phyloP scores from a whole-genome alignment of 768 basidiomycete genomes.

The Boletales sp. region DNA sequence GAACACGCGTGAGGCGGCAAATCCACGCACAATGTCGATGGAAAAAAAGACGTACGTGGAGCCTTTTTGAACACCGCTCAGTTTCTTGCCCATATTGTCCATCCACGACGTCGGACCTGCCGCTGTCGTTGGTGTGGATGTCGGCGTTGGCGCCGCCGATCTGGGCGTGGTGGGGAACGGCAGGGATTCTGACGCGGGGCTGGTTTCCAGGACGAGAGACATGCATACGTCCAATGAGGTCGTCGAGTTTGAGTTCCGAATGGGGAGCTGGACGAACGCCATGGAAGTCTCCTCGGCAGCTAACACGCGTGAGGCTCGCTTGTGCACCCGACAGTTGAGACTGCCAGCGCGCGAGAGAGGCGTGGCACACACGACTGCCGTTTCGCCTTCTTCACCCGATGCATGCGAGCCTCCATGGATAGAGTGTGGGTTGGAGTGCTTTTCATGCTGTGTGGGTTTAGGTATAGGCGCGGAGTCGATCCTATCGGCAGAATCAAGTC shows the following conservation, averaged over 20 bases:
- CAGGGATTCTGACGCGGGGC: conserved; percentile 7
- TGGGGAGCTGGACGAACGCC: neutral
- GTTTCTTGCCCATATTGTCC: conserved; percentile 57
- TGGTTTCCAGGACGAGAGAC: conserved; percentile 9
- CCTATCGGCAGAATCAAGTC: conserved; percentile 15
- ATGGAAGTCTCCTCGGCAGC: neutral
- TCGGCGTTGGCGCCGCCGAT: neutral
- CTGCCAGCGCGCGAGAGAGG: conserved; percentile 16
- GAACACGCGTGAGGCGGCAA: too few species aligned
- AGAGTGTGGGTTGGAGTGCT: conserved; percentile 32
- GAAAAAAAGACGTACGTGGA: conserved; percentile 45
- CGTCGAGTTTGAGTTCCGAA: neutral
- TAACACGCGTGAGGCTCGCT: conserved; percentile 5
- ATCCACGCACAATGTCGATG: neutral
- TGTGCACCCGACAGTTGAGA: conserved; percentile 11
- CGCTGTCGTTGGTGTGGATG: conserved; percentile 26
- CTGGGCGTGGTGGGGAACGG: neutral
- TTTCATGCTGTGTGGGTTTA: conserved; percentile 7
- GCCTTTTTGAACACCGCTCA: conserved; percentile 53
- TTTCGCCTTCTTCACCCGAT: neutral
- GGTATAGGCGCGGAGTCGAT: neutral
- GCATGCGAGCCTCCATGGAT: conserved; percentile 24
- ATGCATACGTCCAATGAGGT: conserved; percentile 9
- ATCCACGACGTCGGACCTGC: conserved; percentile 41
- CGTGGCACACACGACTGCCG: neutral